These are phyloP conservation scores for Pseudocohnilembus persalinus DNA, from an alignment of 169 alveolate species.

Conservation along the genomic window DNA sequence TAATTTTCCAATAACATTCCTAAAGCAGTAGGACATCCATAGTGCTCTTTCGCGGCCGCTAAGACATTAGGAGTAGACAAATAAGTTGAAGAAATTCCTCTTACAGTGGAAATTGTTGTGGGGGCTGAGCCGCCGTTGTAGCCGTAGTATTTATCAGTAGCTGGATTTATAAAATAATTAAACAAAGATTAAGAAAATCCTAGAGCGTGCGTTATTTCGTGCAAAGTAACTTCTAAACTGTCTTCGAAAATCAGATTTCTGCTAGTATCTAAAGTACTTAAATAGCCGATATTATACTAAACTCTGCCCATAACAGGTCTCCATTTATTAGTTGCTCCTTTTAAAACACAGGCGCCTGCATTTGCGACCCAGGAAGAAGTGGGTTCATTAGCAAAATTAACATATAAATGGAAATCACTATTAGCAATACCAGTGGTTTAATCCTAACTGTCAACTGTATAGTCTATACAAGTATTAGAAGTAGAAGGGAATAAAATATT, in stretches of 20 bases:
- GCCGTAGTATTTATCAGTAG: slow-evolving; percentile 13
- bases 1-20: slow-evolving; percentile 58
- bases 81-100: neutral
- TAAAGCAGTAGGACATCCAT: slow-evolving; percentile 34
- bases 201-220: slow-evolving; percentile 7
- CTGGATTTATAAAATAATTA: slow-evolving; percentile 12
- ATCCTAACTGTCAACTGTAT: neutral
- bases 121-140: neutral
- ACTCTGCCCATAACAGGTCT: slow-evolving; percentile 28
- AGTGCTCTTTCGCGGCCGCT: slow-evolving; percentile 40
- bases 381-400: neutral
- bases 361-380: neutral
- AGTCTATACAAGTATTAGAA: neutral
- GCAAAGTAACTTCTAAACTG: slow-evolving; percentile 1
- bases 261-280: neutral
- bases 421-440: slow-evolving; percentile 2
- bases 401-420: slow-evolving; percentile 17
- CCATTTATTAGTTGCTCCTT: neutral
- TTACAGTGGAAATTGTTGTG: neutral
- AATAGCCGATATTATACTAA: neutral
- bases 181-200: slow-evolving; percentile 10
- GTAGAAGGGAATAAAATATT: neutral
- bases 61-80: slow-evolving; percentile 45
- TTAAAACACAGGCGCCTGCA: slow-evolving; percentile 1
- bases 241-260: neutral